Percentiles rank a stretch among this genome's conserved stretches.
Conservation (phyloP, 2,329 filamentous ascomycete genomes). For the Aspergillus pseudoterreus region DNA sequence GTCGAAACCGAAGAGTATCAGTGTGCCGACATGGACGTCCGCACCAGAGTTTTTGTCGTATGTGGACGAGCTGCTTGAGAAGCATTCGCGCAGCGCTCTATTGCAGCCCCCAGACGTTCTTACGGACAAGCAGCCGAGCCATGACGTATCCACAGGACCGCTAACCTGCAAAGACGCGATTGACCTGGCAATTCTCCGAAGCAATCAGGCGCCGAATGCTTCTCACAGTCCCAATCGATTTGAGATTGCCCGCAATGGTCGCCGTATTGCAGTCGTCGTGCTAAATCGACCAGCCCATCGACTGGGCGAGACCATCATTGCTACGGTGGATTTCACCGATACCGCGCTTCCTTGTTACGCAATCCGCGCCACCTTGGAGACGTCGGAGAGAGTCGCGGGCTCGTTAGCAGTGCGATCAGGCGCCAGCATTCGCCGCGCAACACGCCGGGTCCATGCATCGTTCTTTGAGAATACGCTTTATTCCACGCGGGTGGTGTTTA, state of each 20-base stretch:
- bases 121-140: conserved; percentile 56
- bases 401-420: conserved; percentile 79
- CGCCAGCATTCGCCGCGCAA: conserved; percentile 81
- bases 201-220: conserved; percentile 64
- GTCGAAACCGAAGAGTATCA: conserved; percentile 39
- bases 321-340: conserved; percentile 77
- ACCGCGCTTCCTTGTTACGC: conserved; percentile 81
- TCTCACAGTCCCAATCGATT: conserved; percentile 87
- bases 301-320: conserved; percentile 80
- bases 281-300: conserved; percentile 84
- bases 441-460: conserved; percentile 73
- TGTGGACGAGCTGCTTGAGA: conserved; percentile 68
- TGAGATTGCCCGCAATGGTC: conserved; percentile 89
- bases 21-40: conserved; percentile 43
- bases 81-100: conserved; percentile 50
- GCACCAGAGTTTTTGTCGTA: conserved; percentile 70
- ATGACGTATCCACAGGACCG: conserved; percentile 50
- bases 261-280: conserved; percentile 84
- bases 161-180: conserved; percentile 77
- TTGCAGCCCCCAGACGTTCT: conserved; percentile 67
- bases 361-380: conserved; percentile 79
- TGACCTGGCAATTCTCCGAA: conserved; percentile 82
- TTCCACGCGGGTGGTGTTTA: conserved; percentile 73
- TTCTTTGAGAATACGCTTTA: conserved; percentile 81
- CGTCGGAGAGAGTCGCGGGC: conserved; percentile 75